These are phyloP conservation scores for Claviceps sp. DNA, from an alignment of 2,329 filamentous ascomycete genomes.

Conservation along the genomic window DNA sequence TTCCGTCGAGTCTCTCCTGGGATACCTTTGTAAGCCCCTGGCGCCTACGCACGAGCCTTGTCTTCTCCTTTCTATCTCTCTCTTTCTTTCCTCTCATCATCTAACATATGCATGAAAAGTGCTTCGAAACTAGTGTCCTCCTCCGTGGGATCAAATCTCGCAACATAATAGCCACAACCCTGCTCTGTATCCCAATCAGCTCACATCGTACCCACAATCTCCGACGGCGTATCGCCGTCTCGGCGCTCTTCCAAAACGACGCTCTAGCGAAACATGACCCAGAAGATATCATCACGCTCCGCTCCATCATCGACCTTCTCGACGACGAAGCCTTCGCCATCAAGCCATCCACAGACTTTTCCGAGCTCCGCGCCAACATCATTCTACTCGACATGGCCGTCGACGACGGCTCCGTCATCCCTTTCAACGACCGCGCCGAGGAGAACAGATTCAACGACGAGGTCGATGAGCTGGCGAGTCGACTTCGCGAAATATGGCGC, in stretches of 20 bases:
- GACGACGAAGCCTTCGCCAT: slow-evolving; percentile 36
- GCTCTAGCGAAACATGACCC: slow-evolving; percentile 26
- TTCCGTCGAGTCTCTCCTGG: slow-evolving; percentile 23
- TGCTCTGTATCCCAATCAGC: slow-evolving; percentile 44
- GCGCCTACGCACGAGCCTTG: too few relatives aligned
- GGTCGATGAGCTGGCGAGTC: slow-evolving; percentile 52
- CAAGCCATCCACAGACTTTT: slow-evolving; percentile 49
- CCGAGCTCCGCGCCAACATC: slow-evolving; percentile 50
- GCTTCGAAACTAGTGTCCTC: slow-evolving; percentile 31
- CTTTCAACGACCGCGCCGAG: slow-evolving; percentile 15
- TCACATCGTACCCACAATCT: slow-evolving; percentile 41
- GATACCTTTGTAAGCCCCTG: slow-evolving; percentile 27
- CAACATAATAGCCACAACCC: slow-evolving; percentile 43
- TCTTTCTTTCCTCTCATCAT: not conserved
- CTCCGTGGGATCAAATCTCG: slow-evolving; percentile 30
- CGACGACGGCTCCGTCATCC: slow-evolving; percentile 39
- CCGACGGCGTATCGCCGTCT: slow-evolving; percentile 51
- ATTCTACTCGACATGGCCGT: slow-evolving; percentile 62
- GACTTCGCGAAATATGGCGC: slow-evolving; percentile 42
- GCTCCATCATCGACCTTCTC: slow-evolving; percentile 33
- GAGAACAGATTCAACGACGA: slow-evolving; percentile 50
- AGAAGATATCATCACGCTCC: slow-evolving; percentile 27
- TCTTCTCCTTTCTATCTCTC: not conserved
- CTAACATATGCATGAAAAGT: slow-evolving; percentile 24
- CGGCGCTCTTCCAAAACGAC: slow-evolving; percentile 44